These are phyloP conservation scores for Amaranthus hypochondriacus DNA, from an alignment of 148 eudicot genomes.

Conservation along the genomic window DNA sequence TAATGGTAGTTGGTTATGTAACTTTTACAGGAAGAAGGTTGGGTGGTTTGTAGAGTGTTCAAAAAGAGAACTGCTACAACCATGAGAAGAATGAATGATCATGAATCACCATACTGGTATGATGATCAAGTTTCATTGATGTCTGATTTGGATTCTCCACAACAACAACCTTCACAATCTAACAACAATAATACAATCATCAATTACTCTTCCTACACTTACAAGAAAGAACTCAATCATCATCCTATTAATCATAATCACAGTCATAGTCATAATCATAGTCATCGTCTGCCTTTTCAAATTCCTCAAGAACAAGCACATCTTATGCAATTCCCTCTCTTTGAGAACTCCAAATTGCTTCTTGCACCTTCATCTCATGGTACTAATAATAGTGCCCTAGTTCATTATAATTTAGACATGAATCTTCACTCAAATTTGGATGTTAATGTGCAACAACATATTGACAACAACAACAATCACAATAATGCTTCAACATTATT, in stretches of 20 bases:
- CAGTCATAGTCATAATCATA: no score
- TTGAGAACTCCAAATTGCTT: slow-evolving; percentile 19
- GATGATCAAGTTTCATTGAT: slow-evolving; percentile 66
- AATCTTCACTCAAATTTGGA: slow-evolving; percentile 31
- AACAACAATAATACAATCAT: slow-evolving; percentile 25
- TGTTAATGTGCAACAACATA: slow-evolving; percentile 25
- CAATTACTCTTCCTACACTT: slow-evolving; percentile 24
- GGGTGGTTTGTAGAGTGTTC: no score
- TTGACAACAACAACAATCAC: slow-evolving; percentile 8
- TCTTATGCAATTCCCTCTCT: slow-evolving; percentile 25
- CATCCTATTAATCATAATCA: no score
- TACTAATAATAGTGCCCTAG: slow-evolving; percentile 13
- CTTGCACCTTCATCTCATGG: slow-evolving; percentile 11
- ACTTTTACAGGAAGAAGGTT: slow-evolving; percentile 70
- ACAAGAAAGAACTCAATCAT: slow-evolving; percentile 48
- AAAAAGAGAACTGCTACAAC: slow-evolving; percentile 48
- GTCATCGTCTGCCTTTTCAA: slow-evolving; percentile 28
- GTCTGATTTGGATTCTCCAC: slow-evolving; percentile 58
- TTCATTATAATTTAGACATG: slow-evolving; percentile 28
- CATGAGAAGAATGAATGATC: slow-evolving; percentile 41
- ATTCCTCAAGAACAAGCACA: slow-evolving; percentile 36
- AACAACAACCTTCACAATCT: slow-evolving; percentile 29
- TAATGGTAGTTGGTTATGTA: not conserved
- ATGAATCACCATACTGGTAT: slow-evolving; percentile 65
- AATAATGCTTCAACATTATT: slow-evolving; percentile 3